A percentile compares a stretch with the other conserved stretches of the same genome.
Conservation (phyloP, 2,329 filamentous ascomycete genomes). For the Trichoderma gracile region DNA sequence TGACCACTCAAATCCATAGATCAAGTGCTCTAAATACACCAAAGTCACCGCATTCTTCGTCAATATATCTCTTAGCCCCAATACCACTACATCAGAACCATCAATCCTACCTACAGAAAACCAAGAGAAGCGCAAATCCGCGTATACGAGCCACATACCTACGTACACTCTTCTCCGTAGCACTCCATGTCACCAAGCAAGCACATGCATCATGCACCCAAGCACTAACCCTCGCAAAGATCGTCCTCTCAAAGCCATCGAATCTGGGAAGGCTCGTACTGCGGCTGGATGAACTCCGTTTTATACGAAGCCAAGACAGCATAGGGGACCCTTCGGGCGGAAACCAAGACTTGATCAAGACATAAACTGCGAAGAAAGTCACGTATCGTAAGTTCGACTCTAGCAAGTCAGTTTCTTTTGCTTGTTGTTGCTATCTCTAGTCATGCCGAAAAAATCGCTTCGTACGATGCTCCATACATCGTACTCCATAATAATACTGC, state of each 20-base stretch:
- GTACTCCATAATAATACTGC: not conserved
- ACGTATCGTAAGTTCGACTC: too few species aligned
- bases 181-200: too few species aligned
- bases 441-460: not conserved
- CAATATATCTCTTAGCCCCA: not conserved
- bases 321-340: too few species aligned
- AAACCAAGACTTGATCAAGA: not conserved
- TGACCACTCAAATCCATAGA: too few species aligned
- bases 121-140: not conserved
- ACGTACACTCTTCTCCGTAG: not conserved
- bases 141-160: constrained; percentile 1
- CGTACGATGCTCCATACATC: too few species aligned
- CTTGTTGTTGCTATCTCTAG: not conserved
- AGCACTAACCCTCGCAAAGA: not conserved
- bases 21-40: too few species aligned
- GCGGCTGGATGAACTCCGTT: not conserved
- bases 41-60: too few species aligned
- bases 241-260: not conserved
- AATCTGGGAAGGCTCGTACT: not conserved
- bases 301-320: constrained; percentile 1
- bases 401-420: too few species aligned
- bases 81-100: not conserved
- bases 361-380: too few species aligned
- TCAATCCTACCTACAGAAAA: not conserved
- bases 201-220: not conserved